A percentile compares a stretch with the other conserved stretches of the same genome.
Evolutionary conservation across 2,329 filamentous ascomycete genomes (phyloP).

Genomic region (Pseudovirgaria hyperparasitica): DNA sequence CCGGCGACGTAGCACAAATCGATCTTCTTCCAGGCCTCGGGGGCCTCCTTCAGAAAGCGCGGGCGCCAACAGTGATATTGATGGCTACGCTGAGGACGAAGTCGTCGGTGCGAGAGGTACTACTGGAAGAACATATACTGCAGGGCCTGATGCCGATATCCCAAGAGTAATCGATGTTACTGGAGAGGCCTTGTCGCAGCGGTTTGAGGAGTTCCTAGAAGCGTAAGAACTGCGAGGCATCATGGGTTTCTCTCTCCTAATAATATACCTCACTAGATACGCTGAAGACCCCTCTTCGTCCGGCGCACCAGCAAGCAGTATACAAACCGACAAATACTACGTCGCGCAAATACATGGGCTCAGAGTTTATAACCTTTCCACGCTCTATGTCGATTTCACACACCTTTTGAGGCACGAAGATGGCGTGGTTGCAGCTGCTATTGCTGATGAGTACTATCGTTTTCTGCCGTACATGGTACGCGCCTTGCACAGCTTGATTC

Average conservation of each 20-base stretch:
- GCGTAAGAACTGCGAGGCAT: slow-evolving; percentile 37
- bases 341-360: slow-evolving; percentile 72
- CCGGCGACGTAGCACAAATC: slow-evolving; percentile 25
- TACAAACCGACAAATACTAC: slow-evolving; percentile 69
- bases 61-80: slow-evolving; percentile 41
- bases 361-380: slow-evolving; percentile 62
- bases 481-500: slow-evolving; percentile 82
- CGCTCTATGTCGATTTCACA: slow-evolving; percentile 75
- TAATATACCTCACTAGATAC: slow-evolving; percentile 32
- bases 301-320: slow-evolving; percentile 53
- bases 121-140: slow-evolving; percentile 23
- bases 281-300: slow-evolving; percentile 55
- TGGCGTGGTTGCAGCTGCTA: slow-evolving; percentile 70
- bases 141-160: slow-evolving; percentile 43
- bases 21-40: slow-evolving; percentile 43
- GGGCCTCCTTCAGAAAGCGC: slow-evolving; percentile 39
- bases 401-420: slow-evolving; percentile 69
- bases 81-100: slow-evolving; percentile 49
- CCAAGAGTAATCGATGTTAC: slow-evolving; percentile 65
- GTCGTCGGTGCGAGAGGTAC: slow-evolving; percentile 40
- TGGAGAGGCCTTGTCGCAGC: slow-evolving; percentile 59
- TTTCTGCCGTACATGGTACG: slow-evolving; percentile 85
- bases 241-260: slow-evolving; percentile 8
- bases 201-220: slow-evolving; percentile 72
- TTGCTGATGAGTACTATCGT: slow-evolving; percentile 86